Evolutionary conservation across 1,139 yeast species (phyloP).

Genomic region (Suhomyces choctaworum): DNA sequence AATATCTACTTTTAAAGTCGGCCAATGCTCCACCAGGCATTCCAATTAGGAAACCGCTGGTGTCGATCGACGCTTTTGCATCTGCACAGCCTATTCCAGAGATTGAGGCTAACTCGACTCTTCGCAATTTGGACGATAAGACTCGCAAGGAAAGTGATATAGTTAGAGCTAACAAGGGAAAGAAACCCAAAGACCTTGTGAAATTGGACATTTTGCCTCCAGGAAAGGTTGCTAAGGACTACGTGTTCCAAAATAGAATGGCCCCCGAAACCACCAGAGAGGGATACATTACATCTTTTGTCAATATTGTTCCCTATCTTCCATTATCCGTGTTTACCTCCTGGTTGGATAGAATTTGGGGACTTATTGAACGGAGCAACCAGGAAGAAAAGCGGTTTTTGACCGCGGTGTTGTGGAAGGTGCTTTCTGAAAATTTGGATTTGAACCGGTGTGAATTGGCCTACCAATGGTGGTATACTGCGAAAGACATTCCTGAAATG

Average conservation of each 20-base stretch:
- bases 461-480: conserved; percentile 64
- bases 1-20: conserved; percentile 41
- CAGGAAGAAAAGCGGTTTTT: conserved; percentile 34
- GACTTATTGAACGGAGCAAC: conserved; percentile 37
- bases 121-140: conserved; percentile 30
- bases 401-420: conserved; percentile 37
- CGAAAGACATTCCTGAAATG: conserved; percentile 17
- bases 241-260: conserved; percentile 26
- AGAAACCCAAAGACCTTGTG: conserved; percentile 35
- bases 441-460: conserved; percentile 63
- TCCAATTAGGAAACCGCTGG: conserved; percentile 19
- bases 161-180: conserved; percentile 32
- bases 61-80: conserved; percentile 23
- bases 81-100: conserved; percentile 45
- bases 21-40: conserved; percentile 33
- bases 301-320: conserved; percentile 56
- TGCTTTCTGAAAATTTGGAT: conserved; percentile 51
- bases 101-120: conserved; percentile 38
- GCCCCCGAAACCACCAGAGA: conserved; percentile 51
- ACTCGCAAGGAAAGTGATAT: conserved; percentile 25
- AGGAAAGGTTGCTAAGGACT: conserved; percentile 17
- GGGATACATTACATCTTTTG: conserved; percentile 49
- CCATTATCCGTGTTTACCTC: conserved; percentile 41
- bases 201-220: conserved; percentile 24
- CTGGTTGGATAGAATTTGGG: conserved; percentile 53